Evolutionary conservation across 257 asterid genomes (phyloP).

Genomic region (Solanum tarijense): DNA sequence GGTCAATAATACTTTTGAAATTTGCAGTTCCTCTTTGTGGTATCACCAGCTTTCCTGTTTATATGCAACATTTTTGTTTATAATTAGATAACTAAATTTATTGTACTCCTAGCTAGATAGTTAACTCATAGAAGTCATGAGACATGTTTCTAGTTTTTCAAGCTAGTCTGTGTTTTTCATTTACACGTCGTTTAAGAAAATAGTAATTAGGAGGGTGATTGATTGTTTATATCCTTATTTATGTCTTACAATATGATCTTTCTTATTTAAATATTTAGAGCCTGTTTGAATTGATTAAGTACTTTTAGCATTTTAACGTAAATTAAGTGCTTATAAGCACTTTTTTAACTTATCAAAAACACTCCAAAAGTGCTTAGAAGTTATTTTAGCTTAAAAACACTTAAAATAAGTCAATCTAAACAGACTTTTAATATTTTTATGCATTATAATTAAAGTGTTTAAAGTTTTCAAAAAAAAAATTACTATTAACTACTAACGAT

Average conservation of each 20-base stretch:
- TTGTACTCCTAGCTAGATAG: not conserved
- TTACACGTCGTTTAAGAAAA: not conserved
- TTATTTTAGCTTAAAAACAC: too few relatives aligned
- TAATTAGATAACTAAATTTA: not conserved
- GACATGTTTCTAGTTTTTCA: not conserved
- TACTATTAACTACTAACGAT: too few relatives aligned
- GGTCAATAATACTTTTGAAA: slow-evolving; percentile 68
- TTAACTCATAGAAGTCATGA: too few relatives aligned
- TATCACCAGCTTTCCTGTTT: slow-evolving; percentile 50
- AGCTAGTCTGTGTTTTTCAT: not conserved
- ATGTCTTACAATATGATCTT: not conserved
- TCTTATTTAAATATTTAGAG: not conserved
- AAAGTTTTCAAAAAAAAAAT: too few relatives aligned
- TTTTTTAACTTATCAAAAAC: not conserved
- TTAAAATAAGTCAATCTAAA: too few relatives aligned
- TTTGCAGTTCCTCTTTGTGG: slow-evolving; percentile 65
- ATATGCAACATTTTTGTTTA: not conserved
- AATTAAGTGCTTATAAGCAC: not conserved
- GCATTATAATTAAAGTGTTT: not conserved
- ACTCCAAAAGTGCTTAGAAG: not conserved
- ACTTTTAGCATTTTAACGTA: not conserved
- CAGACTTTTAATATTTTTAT: fast-evolving
- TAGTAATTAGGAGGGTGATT: not conserved
- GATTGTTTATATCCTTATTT: too few relatives aligned
- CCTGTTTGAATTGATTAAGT: too few relatives aligned